Conservation (phyloP, 345 rosid species). For the Turnera subulata region DNA sequence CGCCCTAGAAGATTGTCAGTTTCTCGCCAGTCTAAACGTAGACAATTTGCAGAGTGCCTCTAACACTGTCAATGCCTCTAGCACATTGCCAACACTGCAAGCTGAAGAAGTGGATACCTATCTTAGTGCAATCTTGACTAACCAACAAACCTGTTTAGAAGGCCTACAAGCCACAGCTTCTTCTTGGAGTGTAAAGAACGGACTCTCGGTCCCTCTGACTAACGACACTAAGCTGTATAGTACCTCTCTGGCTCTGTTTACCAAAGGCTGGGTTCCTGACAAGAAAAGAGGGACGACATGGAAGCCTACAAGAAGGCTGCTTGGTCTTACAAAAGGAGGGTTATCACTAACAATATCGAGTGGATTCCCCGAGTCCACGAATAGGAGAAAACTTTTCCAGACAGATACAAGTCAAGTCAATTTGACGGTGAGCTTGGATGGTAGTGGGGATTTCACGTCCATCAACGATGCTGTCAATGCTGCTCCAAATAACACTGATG, state of each 20-base stretch:
- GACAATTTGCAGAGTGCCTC: constrained; percentile 53
- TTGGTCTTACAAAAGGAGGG: constrained; percentile 42
- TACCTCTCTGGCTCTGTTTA: constrained; percentile 66
- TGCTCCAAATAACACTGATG: constrained; percentile 69
- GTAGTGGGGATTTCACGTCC: constrained; percentile 67
- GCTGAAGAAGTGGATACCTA: constrained; percentile 72
- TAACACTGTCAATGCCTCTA: constrained; percentile 36
- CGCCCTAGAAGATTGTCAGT: constrained; percentile 73
- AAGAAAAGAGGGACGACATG: constrained; percentile 25
- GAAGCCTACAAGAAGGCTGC: constrained; percentile 30
- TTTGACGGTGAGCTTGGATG: constrained; percentile 63
- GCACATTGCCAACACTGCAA: constrained; percentile 27
- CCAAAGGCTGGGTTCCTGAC: constrained; percentile 73
- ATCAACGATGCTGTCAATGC: constrained; percentile 62
- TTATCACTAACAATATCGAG: too few relatives aligned
- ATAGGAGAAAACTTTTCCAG: constrained; percentile 38
- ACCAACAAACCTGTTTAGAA: too few relatives aligned
- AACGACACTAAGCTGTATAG: constrained; percentile 74
- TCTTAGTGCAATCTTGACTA: constrained; percentile 73
- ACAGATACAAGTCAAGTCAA: constrained; percentile 26
- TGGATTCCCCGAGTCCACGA: constrained; percentile 54
- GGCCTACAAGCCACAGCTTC: constrained; percentile 49
- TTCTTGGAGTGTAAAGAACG: constrained; percentile 47
- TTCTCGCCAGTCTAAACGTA: constrained; percentile 46
- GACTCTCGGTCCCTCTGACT: constrained; percentile 43